phyloP scores from a whole-genome alignment of 2,329 filamentous ascomycete species.

The Fusarium begoniae region DNA sequence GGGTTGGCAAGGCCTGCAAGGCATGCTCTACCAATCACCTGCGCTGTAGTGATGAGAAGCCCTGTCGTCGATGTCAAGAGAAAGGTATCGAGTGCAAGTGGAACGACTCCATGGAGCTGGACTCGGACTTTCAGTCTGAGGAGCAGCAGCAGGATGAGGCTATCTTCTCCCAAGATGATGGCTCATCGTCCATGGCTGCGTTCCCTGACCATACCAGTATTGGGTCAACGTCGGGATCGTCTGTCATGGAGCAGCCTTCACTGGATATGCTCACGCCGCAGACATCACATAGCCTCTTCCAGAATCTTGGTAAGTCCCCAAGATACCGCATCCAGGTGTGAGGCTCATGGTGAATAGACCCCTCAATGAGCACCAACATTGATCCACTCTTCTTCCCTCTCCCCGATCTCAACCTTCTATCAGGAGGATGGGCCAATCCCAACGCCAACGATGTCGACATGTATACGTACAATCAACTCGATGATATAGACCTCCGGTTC shows the following conservation, averaged over 20 bases:
- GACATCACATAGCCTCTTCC: conserved; percentile 13
- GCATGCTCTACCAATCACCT: conserved; percentile 45
- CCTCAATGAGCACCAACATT: not conserved
- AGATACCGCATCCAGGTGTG: accelerated
- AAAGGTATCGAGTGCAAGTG: conserved; percentile 43
- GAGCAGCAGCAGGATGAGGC: conserved; percentile 1
- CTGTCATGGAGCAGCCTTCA: conserved; percentile 4
- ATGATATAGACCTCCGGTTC: conserved; percentile 46
- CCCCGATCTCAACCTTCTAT: conserved; percentile 33
- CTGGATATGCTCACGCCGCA: conserved; percentile 21
- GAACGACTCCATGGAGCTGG: conserved; percentile 19
- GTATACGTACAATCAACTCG: conserved; percentile 39
- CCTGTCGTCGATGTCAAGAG: conserved; percentile 42
- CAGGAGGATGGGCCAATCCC: conserved; percentile 17
- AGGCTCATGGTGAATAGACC: conserved; percentile 2
- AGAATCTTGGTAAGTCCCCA: conserved; percentile 9
- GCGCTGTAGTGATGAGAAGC: conserved; percentile 45
- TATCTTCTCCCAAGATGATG: conserved; percentile 6
- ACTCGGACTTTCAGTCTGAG: conserved; percentile 19
- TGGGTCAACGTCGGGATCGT: not conserved
- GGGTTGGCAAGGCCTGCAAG: conserved; percentile 42
- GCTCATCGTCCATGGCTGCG: not conserved
- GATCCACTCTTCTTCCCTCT: conserved; percentile 23
- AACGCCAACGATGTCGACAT: conserved; percentile 1
- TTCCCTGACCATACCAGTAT: not conserved